Evolutionary conservation across 2,329 filamentous ascomycete genomes (phyloP).

Genomic region (Aureobasidium uvarum): DNA sequence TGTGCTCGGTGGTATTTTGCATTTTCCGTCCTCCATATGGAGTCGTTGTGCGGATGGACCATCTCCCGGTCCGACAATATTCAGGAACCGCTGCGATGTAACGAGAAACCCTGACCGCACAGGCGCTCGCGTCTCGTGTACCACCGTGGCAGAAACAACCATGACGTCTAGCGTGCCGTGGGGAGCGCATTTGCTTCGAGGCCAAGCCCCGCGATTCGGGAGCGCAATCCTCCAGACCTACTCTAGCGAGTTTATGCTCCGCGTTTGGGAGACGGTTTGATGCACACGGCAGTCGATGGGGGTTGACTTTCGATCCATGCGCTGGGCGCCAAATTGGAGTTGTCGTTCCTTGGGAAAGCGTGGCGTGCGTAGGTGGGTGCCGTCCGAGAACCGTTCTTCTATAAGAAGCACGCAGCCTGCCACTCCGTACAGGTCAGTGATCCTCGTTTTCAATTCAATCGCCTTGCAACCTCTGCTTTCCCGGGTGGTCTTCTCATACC

Average conservation of each 20-base stretch:
- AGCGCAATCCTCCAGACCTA: conserved; percentile 1
- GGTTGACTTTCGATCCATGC: conserved; percentile 22
- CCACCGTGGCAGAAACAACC: conserved; percentile 11
- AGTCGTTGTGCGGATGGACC: conserved; percentile 11
- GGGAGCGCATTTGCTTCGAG: neutral
- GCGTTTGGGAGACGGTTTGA: neutral
- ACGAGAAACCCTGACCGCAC: conserved; percentile 7
- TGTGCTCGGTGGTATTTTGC: conserved; percentile 20
- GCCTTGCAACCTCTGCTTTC: neutral
- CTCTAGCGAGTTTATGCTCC: conserved; percentile 3
- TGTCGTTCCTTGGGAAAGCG: neutral
- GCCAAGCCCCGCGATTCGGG: conserved; percentile 20
- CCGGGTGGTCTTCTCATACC: neutral
- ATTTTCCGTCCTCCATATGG: conserved; percentile 12
- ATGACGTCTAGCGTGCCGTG: conserved; percentile 25
- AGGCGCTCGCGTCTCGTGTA: conserved; percentile 13
- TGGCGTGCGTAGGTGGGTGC: conserved; percentile 22
- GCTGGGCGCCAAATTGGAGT: conserved; percentile 18
- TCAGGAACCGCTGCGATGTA: conserved; percentile 7
- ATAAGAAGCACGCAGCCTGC: conserved; percentile 19
- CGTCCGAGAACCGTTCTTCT: neutral
- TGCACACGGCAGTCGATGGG: conserved; percentile 12
- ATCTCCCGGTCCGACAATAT: conserved; percentile 6
- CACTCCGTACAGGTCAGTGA: conserved; percentile 13
- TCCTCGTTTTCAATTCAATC: neutral